These are phyloP conservation scores for Kuraishia piskuri DNA, from an alignment of 805 yeast genomes.

Conservation along the genomic window DNA sequence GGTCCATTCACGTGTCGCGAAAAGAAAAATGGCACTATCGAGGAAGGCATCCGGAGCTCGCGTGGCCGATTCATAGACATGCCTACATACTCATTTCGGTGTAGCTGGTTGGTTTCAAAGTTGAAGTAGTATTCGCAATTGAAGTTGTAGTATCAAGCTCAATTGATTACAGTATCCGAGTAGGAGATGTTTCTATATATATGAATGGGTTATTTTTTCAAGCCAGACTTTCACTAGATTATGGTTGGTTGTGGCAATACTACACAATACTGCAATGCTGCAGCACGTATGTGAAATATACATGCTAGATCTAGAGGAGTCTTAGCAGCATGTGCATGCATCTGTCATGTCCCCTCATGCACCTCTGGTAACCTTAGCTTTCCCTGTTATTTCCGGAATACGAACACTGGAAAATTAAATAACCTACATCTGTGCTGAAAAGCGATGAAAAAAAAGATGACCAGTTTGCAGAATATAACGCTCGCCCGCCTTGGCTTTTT, in stretches of 20 bases:
- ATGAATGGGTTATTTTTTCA: not conserved
- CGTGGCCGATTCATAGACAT: not conserved
- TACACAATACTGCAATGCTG: not conserved
- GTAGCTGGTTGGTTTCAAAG: not conserved
- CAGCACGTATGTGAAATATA: not conserved
- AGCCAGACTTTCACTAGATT: not conserved
- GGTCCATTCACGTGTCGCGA: not conserved
- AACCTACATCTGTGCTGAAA: not conserved
- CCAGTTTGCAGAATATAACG: not conserved
- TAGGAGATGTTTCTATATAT: not conserved
- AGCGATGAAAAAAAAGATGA: too few species aligned
- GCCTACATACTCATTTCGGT: not conserved
- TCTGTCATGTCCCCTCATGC: not conserved
- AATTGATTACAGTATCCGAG: not conserved
- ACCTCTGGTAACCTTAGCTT: not conserved
- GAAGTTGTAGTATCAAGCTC: not conserved
- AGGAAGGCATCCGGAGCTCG: not conserved
- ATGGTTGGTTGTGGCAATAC: not conserved
- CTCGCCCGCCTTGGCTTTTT: too few species aligned
- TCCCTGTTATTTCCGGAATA: not conserved
- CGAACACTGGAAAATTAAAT: too few species aligned
- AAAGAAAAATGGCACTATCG: not conserved
- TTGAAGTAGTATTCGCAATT: not conserved
- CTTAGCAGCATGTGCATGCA: not conserved
- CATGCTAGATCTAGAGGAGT: not conserved